phyloP scores from a whole-genome alignment of 106 monocot genomes.

The Phalaenopsis aphrodite region DNA sequence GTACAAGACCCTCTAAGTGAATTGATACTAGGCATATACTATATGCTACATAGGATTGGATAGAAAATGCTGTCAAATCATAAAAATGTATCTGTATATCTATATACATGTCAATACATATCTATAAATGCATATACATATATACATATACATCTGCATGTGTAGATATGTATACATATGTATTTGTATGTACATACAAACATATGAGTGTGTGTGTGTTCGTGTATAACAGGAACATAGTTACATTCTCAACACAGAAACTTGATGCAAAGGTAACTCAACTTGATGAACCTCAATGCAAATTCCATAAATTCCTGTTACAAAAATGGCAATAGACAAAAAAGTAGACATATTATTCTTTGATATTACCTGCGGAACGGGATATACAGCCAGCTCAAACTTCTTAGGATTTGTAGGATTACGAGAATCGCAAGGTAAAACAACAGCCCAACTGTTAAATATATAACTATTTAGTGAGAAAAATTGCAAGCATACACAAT shows the following conservation, averaged over 20 bases:
- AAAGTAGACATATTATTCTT: not conserved
- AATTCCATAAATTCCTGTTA: not conserved
- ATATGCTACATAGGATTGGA: no score
- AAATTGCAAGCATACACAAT: not conserved
- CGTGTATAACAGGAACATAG: not conserved
- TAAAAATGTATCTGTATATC: no score
- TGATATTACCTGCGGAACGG: conserved; percentile 55
- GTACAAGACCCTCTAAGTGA: no score
- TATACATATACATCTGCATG: no score
- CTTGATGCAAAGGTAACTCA: not conserved
- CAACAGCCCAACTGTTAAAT: conserved; percentile 73
- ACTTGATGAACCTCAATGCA: not conserved
- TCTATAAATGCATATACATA: no score
- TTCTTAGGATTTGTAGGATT: conserved; percentile 51
- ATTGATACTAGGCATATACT: no score
- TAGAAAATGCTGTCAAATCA: no score
- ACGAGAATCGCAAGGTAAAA: conserved; percentile 59
- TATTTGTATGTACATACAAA: not conserved
- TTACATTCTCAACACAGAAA: not conserved
- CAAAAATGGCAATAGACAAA: not conserved
- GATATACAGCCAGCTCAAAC: conserved; percentile 71
- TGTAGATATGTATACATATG: no score
- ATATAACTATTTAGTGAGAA: conserved; percentile 3
- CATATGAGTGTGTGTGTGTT: no score
- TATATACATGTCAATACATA: no score